A percentile compares a stretch with the other conserved stretches of the same genome.
phyloP scores from a whole-genome alignment of 106 monocot species.

The Acorus gramineus region DNA sequence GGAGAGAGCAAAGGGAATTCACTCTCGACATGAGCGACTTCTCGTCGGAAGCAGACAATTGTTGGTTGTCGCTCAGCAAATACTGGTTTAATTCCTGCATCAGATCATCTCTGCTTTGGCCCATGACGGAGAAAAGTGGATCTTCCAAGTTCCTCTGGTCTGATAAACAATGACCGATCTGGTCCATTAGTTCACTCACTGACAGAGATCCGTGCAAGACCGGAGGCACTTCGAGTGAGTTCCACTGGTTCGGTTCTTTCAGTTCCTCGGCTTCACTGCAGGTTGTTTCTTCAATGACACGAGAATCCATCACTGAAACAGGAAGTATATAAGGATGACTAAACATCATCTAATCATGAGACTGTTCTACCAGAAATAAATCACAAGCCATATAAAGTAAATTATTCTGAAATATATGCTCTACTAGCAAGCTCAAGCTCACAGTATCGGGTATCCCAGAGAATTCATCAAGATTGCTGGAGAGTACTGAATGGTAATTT shows the following conservation, averaged over 20 bases:
- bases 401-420: too few relatives aligned
- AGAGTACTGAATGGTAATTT: too few relatives aligned
- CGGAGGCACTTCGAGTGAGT: constrained; percentile 41
- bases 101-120: constrained; percentile 24
- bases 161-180: constrained; percentile 63
- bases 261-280: constrained; percentile 9
- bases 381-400: too few relatives aligned
- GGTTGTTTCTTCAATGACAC: constrained; percentile 10
- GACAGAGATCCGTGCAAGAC: constrained; percentile 81
- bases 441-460: too few relatives aligned
- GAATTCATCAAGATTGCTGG: too few relatives aligned
- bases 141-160: constrained; percentile 39
- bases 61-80: constrained; percentile 59
- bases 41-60: constrained; percentile 43
- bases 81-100: constrained; percentile 56
- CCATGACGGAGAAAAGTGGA: constrained; percentile 10
- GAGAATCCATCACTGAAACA: constrained; percentile 25
- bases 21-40: constrained; percentile 10
- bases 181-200: constrained; percentile 65
- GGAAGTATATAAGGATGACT: neutral
- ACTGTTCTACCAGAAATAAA: too few relatives aligned
- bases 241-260: constrained; percentile 22
- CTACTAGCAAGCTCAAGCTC: too few relatives aligned
- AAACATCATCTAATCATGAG: too few relatives aligned
- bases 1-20: constrained; percentile 11